phyloP scores from a whole-genome alignment of 345 rosid species.

The Brassica rapa region DNA sequence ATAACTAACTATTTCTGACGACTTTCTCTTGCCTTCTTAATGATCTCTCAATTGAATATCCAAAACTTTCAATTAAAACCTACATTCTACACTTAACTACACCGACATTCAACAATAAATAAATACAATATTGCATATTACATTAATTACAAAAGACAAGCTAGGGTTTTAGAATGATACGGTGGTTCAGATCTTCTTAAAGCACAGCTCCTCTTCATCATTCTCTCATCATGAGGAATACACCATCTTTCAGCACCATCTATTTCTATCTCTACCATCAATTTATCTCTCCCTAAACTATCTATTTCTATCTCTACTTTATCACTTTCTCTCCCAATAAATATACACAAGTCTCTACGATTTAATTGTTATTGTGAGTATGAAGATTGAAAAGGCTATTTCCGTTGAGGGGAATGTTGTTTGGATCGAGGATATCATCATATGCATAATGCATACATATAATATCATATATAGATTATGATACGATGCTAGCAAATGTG shows the following conservation, averaged over 20 bases:
- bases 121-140: not conserved
- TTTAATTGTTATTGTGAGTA: slow-evolving; percentile 8
- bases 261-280: slow-evolving; percentile 18
- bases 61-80: not conserved
- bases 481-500: not conserved
- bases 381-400: slow-evolving; percentile 37
- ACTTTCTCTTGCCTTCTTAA: not conserved
- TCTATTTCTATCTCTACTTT: slow-evolving; percentile 13
- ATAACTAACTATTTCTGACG: too few species aligned
- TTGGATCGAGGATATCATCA: slow-evolving; percentile 50
- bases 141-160: not conserved
- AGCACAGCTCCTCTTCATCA: slow-evolving; percentile 24
- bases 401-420: slow-evolving; percentile 56
- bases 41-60: too few species aligned
- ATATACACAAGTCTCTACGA: not conserved
- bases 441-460: not conserved
- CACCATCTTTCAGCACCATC: slow-evolving; percentile 26
- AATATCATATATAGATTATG: not conserved
- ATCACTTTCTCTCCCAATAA: slow-evolving; percentile 10
- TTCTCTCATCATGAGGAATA: slow-evolving; percentile 29
- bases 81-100: not conserved
- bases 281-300: not conserved
- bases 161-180: slow-evolving; percentile 26
- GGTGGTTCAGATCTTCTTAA: slow-evolving; percentile 18
- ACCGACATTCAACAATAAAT: not conserved